Percentiles rank a stretch among this genome's conserved stretches.
phyloP scores from a whole-genome alignment of 192 early-diverging fungal species.

The Linnemannia exigua region DNA sequence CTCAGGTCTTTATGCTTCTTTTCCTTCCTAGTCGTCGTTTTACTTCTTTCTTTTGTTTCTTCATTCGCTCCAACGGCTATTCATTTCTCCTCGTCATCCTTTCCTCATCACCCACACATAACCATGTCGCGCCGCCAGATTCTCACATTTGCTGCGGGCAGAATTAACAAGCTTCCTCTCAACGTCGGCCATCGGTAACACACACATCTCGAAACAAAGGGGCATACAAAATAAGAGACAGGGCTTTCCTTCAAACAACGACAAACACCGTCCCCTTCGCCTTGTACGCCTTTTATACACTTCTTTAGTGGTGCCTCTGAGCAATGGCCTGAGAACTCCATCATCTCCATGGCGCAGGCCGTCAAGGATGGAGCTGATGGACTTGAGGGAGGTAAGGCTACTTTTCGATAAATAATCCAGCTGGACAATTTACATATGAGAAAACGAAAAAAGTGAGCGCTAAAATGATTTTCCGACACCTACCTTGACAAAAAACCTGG shows the following conservation, averaged over 20 bases:
- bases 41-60: background rate
- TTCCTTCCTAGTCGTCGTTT: background rate
- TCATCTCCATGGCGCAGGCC: constrained; percentile 66
- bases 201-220: background rate
- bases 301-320: constrained; percentile 66
- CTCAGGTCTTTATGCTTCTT: background rate
- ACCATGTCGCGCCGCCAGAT: constrained; percentile 40
- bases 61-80: background rate
- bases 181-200: constrained; percentile 48
- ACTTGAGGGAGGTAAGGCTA: constrained; percentile 61
- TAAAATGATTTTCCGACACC: constrained; percentile 15
- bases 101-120: background rate
- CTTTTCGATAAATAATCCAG: background rate
- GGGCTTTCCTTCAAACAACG: background rate
- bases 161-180: constrained; percentile 38
- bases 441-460: background rate
- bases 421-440: background rate
- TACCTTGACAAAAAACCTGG: background rate
- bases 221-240: background rate
- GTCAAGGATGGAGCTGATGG: constrained; percentile 64
- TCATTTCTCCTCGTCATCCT: background rate
- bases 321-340: constrained; percentile 68
- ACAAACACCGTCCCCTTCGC: background rate
- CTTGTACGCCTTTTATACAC: background rate
- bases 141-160: constrained; percentile 35